These are phyloP conservation scores for Deuterostichococcus epilithicus DNA, from an alignment of 139 green algal genomes.

Conservation along the genomic window DNA sequence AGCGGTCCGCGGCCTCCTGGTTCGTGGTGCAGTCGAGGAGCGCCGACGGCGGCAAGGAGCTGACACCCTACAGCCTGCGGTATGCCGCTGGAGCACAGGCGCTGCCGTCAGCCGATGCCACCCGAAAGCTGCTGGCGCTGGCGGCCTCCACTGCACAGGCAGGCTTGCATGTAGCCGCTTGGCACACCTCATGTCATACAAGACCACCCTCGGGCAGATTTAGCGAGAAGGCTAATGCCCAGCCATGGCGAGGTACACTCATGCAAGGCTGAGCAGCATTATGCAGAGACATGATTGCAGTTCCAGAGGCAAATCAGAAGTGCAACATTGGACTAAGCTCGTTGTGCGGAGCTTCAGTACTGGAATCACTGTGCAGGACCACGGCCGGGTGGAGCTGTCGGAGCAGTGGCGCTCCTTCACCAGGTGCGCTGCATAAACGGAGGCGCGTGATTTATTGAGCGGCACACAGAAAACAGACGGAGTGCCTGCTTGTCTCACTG, in stretches of 20 bases:
- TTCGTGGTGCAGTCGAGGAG: slow-evolving; percentile 35
- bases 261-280: too few species aligned
- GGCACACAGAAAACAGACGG: neutral
- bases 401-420: slow-evolving; percentile 60
- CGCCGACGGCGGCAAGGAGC: neutral
- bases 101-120: slow-evolving; percentile 5
- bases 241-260: too few species aligned
- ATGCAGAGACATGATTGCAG: too few species aligned
- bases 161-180: too few species aligned
- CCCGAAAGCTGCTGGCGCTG: slow-evolving; percentile 18
- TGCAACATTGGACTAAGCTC: too few species aligned
- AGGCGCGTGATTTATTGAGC: neutral
- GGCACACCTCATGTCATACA: too few species aligned
- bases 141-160: too few species aligned
- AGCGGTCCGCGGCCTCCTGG: slow-evolving; percentile 22
- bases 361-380: slow-evolving; percentile 31
- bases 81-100: slow-evolving; percentile 8
- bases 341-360: too few species aligned
- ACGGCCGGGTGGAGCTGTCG: slow-evolving; percentile 38
- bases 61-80: slow-evolving; percentile 37
- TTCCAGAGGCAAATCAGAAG: too few species aligned
- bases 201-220: too few species aligned
- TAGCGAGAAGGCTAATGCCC: too few species aligned
- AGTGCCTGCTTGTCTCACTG: neutral
- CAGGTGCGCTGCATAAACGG: slow-evolving; percentile 8